A percentile compares a stretch with the other conserved stretches of the same genome.
phyloP scores from a whole-genome alignment of 2,329 filamentous ascomycete species.

The Chaetomium globosum region DNA sequence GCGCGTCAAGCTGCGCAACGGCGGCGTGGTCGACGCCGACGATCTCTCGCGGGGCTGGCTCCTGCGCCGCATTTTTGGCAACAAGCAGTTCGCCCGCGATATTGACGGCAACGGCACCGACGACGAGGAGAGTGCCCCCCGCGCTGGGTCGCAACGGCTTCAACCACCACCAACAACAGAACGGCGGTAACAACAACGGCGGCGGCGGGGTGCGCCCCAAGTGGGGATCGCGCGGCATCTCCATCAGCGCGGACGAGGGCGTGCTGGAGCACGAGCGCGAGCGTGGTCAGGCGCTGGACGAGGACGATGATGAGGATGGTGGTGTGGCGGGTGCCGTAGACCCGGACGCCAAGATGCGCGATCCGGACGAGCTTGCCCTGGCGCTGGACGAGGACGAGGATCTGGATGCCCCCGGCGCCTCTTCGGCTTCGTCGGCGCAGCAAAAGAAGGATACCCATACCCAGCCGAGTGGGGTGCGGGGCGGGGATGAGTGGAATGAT shows the following conservation, averaged over 20 bases:
- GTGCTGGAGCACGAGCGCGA: conserved; percentile 53
- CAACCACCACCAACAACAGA: conserved; percentile 18
- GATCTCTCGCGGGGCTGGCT: conserved; percentile 86
- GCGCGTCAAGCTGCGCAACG: conserved; percentile 86
- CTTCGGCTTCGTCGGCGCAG: background rate
- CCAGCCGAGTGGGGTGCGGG: conserved; percentile 47
- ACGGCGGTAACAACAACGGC: conserved; percentile 35
- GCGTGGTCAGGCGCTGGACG: conserved; percentile 42
- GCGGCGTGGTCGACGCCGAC: conserved; percentile 86
- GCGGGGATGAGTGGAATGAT: conserved; percentile 51
- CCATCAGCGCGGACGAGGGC: conserved; percentile 66
- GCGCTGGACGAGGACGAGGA: conserved; percentile 62
- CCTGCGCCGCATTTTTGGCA: conserved; percentile 74
- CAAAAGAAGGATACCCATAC: conserved; percentile 29
- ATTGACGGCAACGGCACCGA: conserved; percentile 51
- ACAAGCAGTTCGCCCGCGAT: conserved; percentile 53
- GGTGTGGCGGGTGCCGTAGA: conserved; percentile 52
- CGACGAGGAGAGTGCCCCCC: conserved; percentile 62
- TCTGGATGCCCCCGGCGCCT: conserved; percentile 33
- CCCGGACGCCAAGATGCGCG: conserved; percentile 66
- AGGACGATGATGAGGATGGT: conserved; percentile 44
- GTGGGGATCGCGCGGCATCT: conserved; percentile 68
- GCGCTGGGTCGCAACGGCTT: conserved; percentile 46
- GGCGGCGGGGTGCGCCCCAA: conserved; percentile 48
- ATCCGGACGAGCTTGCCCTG: conserved; percentile 65